Evolutionary conservation across 139 green algal genomes (phyloP).

Genomic region (Mesotaenium endlicherianum): DNA sequence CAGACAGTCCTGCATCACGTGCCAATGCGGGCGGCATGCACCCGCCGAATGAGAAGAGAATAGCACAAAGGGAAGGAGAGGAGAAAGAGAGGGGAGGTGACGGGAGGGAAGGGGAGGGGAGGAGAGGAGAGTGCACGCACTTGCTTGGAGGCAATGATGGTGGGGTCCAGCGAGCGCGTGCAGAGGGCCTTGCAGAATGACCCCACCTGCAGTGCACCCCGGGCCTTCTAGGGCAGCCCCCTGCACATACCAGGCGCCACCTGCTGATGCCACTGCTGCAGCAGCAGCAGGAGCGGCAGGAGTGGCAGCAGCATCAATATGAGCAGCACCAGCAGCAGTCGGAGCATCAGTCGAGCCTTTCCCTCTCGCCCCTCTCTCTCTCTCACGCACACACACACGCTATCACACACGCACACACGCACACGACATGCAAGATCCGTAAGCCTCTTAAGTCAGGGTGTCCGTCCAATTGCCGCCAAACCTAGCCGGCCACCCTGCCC

Average conservation of each 20-base stretch:
- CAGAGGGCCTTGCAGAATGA: not conserved
- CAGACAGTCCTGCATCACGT: too few species aligned
- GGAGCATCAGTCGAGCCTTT: too few species aligned
- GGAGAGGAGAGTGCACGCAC: not conserved
- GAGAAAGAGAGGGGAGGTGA: not conserved
- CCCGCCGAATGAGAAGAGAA: not conserved
- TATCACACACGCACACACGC: not conserved
- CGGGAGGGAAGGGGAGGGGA: not conserved
- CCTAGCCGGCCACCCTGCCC: not conserved
- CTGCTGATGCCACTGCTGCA: too few species aligned
- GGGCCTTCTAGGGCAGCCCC: too few species aligned
- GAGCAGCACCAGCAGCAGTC: too few species aligned
- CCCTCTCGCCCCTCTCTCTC: too few species aligned
- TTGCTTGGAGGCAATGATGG: not conserved
- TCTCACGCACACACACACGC: too few species aligned
- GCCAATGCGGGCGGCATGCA: not conserved
- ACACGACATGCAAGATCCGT: not conserved
- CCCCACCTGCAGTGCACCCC: not conserved
- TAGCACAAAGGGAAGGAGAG: not conserved
- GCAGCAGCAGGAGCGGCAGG: too few species aligned
- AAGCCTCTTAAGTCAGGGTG: not conserved
- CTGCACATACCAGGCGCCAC: too few species aligned
- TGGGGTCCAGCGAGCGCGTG: not conserved
- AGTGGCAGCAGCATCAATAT: too few species aligned
- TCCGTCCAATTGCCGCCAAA: not conserved